Conservation (phyloP, 148 eudicot species). For the Rhododendron vialii region DNA sequence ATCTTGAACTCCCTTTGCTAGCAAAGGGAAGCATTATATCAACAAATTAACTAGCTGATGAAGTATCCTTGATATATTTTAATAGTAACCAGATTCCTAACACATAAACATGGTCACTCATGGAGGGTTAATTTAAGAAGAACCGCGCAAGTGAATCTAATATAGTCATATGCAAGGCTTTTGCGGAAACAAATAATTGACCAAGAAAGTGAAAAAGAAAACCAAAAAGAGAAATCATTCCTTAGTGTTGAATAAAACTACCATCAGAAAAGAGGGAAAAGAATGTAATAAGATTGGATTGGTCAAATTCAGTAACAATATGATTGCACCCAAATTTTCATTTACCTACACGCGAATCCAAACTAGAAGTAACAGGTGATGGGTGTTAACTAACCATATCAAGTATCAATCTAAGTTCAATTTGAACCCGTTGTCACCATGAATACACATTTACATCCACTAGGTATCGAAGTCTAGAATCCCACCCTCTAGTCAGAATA, state of each 20-base stretch:
- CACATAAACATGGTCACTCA: constrained; percentile 8
- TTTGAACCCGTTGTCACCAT: no score
- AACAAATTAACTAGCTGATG: constrained; percentile 50
- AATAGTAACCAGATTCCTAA: constrained; percentile 65
- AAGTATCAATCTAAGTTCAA: neutral
- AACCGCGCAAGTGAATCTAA: neutral
- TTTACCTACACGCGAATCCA: neutral
- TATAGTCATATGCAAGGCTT: neutral
- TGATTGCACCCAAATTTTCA: neutral
- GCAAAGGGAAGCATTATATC: constrained; percentile 76
- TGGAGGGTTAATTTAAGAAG: constrained; percentile 3
- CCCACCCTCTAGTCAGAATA: neutral
- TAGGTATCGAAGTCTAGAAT: neutral
- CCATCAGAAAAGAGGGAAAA: neutral
- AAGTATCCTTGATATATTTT: constrained; percentile 57
- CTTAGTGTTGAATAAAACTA: neutral
- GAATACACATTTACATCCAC: neutral
- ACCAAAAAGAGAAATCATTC: neutral
- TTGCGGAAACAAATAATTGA: neutral
- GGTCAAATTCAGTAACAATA: neutral
- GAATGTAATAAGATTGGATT: neutral
- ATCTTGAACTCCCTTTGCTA: constrained; percentile 38
- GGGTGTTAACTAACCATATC: neutral
- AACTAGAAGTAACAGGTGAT: neutral
- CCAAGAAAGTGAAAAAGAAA: neutral